Evolutionary conservation across 345 rosid species (phyloP).

Genomic region (Luvunga scandens): DNA sequence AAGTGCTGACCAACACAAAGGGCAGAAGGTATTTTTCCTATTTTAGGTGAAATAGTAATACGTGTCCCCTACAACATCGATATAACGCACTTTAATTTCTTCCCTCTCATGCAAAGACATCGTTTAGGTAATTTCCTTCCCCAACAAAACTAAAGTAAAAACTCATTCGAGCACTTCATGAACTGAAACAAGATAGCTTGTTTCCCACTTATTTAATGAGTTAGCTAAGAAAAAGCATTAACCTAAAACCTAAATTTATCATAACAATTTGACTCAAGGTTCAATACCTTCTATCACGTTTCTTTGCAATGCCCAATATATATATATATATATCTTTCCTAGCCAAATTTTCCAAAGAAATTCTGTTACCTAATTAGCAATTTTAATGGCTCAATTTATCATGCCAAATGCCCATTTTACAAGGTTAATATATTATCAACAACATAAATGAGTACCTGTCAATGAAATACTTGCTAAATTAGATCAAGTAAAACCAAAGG

Average conservation of each 20-base stretch:
- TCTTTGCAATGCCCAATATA: neutral
- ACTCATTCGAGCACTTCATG: neutral
- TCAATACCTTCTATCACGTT: neutral
- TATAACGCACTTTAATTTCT: neutral
- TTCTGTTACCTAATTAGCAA: neutral
- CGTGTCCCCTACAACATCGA: too few species aligned
- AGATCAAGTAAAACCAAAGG: too few species aligned
- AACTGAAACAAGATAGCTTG: neutral
- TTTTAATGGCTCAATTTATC: too few species aligned
- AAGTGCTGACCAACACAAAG: neutral
- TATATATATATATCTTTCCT: too few species aligned
- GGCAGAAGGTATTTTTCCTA: neutral
- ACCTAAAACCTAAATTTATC: neutral
- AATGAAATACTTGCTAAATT: too few species aligned
- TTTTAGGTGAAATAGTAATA: neutral
- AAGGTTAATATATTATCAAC: too few species aligned
- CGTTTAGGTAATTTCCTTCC: neutral
- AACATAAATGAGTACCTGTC: too few species aligned
- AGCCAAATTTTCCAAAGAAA: neutral
- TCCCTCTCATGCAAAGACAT: neutral
- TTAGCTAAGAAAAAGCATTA: neutral
- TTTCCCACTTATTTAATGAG: neutral
- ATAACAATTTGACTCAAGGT: neutral
- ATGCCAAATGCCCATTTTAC: too few species aligned
- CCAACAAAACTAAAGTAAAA: neutral